Base-by-base conservation (phyloP, 208 protist genomes). In the Lotmaria passim region DNA sequence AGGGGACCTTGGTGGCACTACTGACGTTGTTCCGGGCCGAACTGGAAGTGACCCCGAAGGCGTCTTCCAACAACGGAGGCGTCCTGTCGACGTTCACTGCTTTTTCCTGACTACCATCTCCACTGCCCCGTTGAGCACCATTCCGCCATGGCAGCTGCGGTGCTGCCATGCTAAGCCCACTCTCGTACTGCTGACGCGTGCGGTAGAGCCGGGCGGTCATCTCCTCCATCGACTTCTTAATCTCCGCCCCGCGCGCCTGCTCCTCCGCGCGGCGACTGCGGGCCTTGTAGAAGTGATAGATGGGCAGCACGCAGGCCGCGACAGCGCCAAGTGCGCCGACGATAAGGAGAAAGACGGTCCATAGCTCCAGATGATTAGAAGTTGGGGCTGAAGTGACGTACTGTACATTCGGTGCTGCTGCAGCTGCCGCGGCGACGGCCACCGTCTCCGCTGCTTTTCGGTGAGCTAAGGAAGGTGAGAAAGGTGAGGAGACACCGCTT, bases 141-240 rank as follows among this genome's bases (percentile, higher is more conserved):
- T 14, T 30, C 28, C 7, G 11, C 5, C n/a, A 38, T 17, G 30
- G 26, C 28, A 65, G 10, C 57, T 31, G 57, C 28, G 30, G 2
- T 2, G 47, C 15, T 5, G 30, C 1, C 19, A 26, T 0, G n/a
- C 1, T 26, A 31, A 50, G 0, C 4, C 17, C 39, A 10, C 12
- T 19, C 19, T 47, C 55, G 51, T 31, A 57, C 23, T 50, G 63
- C 53, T 75, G 51, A n/a, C 60, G 69, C 12, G 61, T 75, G 36
- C 61, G 44, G 61, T 75, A 75, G 23, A 75, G 53, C 2, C 69
- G 61, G 11, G 59, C 43, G 14, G 69, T 75, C 69, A 75, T 69
- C 47, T 62, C 59, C 44, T 57, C 36, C 34, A 75, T 75, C 5
- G 59, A 68, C 34, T 64, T 69, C 17, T 75, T 58, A 33, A 75